Percentiles rank a stretch among this genome's conserved stretches.
phyloP scores from a whole-genome alignment of 352 stramenopile genomes.

The Phytophthora sansomeana region DNA sequence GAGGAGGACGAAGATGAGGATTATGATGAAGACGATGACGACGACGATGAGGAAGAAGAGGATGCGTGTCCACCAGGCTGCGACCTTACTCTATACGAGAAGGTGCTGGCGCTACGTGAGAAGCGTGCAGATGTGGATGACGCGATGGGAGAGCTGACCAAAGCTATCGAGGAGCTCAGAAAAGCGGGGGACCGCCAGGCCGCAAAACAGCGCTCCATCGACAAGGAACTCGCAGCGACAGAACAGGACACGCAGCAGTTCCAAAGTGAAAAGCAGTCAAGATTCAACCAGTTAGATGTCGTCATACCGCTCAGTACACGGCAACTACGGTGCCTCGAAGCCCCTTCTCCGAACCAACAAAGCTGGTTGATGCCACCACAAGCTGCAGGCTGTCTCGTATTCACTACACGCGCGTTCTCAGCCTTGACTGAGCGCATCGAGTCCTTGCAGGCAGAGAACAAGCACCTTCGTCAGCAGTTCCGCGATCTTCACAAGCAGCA shows the following conservation, averaged over 20 bases:
- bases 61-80: conserved; percentile 90
- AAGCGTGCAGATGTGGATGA: conserved; percentile 93
- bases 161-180: conserved; percentile 90
- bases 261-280: conserved; percentile 94
- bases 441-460: conserved; percentile 86
- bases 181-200: conserved; percentile 86
- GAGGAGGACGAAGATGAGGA: conserved; percentile 76
- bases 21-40: conserved; percentile 91
- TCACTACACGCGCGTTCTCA: conserved; percentile 67
- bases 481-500: conserved; percentile 91
- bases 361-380: conserved; percentile 64
- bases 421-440: conserved; percentile 77
- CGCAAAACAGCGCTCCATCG: conserved; percentile 88
- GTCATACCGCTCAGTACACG: conserved; percentile 77
- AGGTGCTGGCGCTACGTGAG: conserved; percentile 92
- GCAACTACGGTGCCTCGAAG: conserved; percentile 77
- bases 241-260: conserved; percentile 92
- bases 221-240: conserved; percentile 92
- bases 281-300: conserved; percentile 91
- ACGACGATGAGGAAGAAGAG: conserved; percentile 92
- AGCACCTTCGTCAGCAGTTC: conserved; percentile 87
- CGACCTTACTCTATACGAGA: conserved; percentile 92
- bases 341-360: conserved; percentile 23
- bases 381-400: conserved; percentile 73
- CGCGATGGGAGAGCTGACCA: conserved; percentile 82